These are phyloP conservation scores for Suaeda aralocaspica DNA, from an alignment of 148 eudicot genomes.

Conservation along the genomic window DNA sequence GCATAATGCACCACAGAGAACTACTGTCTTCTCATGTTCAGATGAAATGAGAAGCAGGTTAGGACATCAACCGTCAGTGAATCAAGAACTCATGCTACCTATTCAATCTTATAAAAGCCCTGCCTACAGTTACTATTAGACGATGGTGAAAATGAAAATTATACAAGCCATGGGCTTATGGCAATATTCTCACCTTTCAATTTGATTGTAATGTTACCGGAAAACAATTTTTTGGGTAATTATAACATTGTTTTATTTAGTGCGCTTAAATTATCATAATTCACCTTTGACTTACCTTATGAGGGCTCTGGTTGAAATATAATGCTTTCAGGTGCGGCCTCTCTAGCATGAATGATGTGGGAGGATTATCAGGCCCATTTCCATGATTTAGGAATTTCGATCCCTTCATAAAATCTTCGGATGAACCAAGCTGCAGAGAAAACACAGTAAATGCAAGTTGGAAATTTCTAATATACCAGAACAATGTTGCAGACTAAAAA, in stretches of 20 bases:
- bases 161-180: background rate
- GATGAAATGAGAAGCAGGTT: background rate
- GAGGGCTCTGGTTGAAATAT: conserved; percentile 89
- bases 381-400: conserved; percentile 81
- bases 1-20: background rate
- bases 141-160: background rate
- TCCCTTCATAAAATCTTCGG: conserved; percentile 75
- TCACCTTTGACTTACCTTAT: conserved; percentile 52
- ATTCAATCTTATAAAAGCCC: background rate
- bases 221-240: background rate
- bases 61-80: background rate
- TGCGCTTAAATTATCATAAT: background rate
- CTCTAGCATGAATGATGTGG: conserved; percentile 90
- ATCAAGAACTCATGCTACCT: background rate
- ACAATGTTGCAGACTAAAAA: background rate
- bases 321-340: conserved; percentile 75
- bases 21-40: background rate
- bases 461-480: background rate
- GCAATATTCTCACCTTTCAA: background rate
- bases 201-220: background rate
- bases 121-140: background rate
- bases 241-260: background rate
- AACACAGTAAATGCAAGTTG: background rate
- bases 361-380: conserved; percentile 75
- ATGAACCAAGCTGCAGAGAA: conserved; percentile 86